Base-by-base conservation (phyloP, 2,329 filamentous ascomycete species). In the Ophiostoma novo-ulmi region DNA sequence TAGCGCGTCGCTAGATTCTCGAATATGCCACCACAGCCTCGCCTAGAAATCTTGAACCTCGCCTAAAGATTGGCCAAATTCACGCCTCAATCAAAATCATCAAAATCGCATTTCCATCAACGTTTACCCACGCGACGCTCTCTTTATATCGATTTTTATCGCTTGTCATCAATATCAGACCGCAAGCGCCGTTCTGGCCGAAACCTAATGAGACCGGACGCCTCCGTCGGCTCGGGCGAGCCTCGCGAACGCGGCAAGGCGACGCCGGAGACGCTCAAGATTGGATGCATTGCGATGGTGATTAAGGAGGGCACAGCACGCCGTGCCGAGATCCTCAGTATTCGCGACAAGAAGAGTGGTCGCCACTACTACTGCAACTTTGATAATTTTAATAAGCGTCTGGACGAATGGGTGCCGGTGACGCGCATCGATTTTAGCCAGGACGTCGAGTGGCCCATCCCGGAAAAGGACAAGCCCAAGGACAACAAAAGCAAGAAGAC, bases 351-450 rank as follows among this genome's bases (percentile, higher is more conserved):
- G 31, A 96, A 96, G 80, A 94, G 92, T 76, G 90, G 91, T 20
- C 90, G 92, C 55, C 91, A 92, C 70, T 97, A 94, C 78, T 97
- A 97, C 80, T 96, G 97, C 77, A 97, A 98, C 80, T 98, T 97
- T 79, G 93, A 97, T 78, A 96, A 97, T 77, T 98, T 97, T 87
- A 98, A 98, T 82, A 98, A 98, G 80, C 85, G 84, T 74, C 80
- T 87, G 14, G 83, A 87, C 82, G 95, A 99, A 83, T 99, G 95
- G 95, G 89, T 99, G 11, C 85, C 91, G 1, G 87, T 91, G 39
- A 85, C 87, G 48, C 88, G 95, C 48, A 92, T 99, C 75, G 93
- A 98, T 78, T 89, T 99, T 71, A 84, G 86, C 1, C 89, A 93
- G 75, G 94, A 97, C 76, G 95, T 99, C 70, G 95, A 99, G 81